Percentiles rank a stretch among this genome's conserved stretches.
phyloP scores from a whole-genome alignment of 2,329 filamentous ascomycete species.

The Pyricularia sp. region DNA sequence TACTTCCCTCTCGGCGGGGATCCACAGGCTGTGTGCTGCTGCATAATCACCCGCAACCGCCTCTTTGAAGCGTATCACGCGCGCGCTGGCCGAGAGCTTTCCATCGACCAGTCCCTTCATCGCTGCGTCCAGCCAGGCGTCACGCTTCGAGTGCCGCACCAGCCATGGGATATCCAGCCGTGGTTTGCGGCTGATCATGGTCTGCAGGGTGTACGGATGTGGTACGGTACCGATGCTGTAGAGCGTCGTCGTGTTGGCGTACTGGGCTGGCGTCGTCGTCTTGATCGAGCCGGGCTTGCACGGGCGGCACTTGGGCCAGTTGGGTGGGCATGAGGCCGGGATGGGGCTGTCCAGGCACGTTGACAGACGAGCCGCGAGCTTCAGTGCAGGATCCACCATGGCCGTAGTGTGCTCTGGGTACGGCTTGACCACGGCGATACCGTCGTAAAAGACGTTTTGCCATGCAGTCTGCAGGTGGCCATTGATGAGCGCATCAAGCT shows the following conservation, averaged over 20 bases:
- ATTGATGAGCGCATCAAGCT: constrained; percentile 65
- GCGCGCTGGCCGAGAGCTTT: constrained; percentile 47
- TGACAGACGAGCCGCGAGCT: constrained; percentile 62
- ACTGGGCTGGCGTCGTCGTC: constrained; percentile 52
- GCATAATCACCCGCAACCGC: constrained; percentile 58
- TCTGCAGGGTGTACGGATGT: constrained; percentile 75
- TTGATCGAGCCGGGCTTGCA: constrained; percentile 56
- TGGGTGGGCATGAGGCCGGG: constrained; percentile 72
- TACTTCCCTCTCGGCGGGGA: constrained; percentile 54
- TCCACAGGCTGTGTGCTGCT: constrained; percentile 59
- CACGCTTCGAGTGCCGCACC: constrained; percentile 54
- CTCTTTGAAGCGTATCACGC: constrained; percentile 68
- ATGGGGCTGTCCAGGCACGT: constrained; percentile 63
- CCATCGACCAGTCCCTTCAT: constrained; percentile 57
- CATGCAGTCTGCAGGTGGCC: constrained; percentile 76
- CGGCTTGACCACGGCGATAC: constrained; percentile 73
- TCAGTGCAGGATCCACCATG: constrained; percentile 54
- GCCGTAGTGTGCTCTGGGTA: constrained; percentile 61
- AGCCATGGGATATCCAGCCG: constrained; percentile 52
- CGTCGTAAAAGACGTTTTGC: constrained; percentile 63
- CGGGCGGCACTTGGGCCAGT: constrained; percentile 57
- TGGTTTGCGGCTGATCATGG: constrained; percentile 49
- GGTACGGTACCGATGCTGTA: constrained; percentile 83
- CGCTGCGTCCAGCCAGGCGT: constrained; percentile 62
- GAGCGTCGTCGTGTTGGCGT: constrained; percentile 55